phyloP scores from a whole-genome alignment of 2,329 filamentous ascomycete species.

The Fusarium sp. region DNA sequence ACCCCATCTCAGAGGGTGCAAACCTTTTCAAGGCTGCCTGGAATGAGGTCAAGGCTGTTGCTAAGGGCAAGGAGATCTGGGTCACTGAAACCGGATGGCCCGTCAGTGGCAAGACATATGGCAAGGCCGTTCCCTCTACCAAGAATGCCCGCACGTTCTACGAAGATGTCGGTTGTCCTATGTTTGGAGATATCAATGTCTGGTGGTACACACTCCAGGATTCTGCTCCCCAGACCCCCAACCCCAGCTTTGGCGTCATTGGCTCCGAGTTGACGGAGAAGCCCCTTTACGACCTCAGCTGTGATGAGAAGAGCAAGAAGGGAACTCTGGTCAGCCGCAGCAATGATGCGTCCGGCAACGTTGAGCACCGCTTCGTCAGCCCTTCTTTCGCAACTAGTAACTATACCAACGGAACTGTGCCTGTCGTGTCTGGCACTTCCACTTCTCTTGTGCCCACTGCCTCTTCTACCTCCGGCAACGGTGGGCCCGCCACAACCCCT shows the following conservation, averaged over 20 bases:
- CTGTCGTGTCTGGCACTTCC: conserved; percentile 9
- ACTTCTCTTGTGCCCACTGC: conserved; percentile 23
- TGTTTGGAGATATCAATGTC: conserved; percentile 71
- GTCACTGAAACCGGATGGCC: conserved; percentile 92
- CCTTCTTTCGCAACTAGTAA: conserved; percentile 25
- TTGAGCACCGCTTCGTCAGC: conserved; percentile 18
- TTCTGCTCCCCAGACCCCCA: conserved; percentile 65
- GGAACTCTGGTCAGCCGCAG: conserved; percentile 16
- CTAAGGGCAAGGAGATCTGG: conserved; percentile 79
- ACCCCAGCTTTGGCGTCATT: conserved; percentile 77
- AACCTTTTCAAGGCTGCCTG: conserved; percentile 76
- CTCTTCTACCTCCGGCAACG: conserved; percentile 41
- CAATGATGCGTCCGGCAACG: not conserved
- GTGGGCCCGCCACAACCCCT: conserved; percentile 15
- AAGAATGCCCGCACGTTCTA: conserved; percentile 84
- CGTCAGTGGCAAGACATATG: conserved; percentile 72
- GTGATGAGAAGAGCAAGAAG: conserved; percentile 42
- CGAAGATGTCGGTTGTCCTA: conserved; percentile 78
- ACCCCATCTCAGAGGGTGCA: conserved; percentile 72
- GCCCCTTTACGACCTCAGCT: conserved; percentile 73
- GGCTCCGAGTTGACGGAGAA: conserved; percentile 62
- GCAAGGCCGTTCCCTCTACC: conserved; percentile 69
- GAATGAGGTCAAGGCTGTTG: conserved; percentile 65
- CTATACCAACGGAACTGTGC: conserved; percentile 40
- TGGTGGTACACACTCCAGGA: conserved; percentile 86